phyloP scores from a whole-genome alignment of 768 basidiomycete genomes.

The Rhizopogon vesiculosus region DNA sequence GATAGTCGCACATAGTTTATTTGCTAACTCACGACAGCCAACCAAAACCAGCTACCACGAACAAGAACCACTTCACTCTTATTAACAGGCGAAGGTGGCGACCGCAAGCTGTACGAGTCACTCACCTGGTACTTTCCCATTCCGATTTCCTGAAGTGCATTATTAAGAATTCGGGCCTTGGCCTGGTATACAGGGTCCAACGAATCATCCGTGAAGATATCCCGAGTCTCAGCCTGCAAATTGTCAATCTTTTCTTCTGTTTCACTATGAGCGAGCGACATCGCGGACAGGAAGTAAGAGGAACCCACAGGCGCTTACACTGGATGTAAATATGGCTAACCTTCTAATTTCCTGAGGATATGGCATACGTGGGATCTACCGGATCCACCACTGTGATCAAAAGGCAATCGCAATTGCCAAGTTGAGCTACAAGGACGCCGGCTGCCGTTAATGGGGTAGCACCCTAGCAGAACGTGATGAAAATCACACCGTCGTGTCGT shows the following conservation, averaged over 20 bases:
- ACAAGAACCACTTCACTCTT: conserved; percentile 48
- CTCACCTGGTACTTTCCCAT: conserved; percentile 67
- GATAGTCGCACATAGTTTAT: not conserved
- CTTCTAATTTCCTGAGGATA: too few relatives aligned
- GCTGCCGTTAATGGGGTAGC: too few relatives aligned
- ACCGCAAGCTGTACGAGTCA: not conserved
- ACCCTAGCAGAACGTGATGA: too few relatives aligned
- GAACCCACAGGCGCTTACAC: not conserved
- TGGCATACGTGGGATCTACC: too few relatives aligned
- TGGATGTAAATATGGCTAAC: too few relatives aligned
- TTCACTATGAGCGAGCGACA: conserved; percentile 13
- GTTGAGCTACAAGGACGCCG: too few relatives aligned
- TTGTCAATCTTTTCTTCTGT: not conserved
- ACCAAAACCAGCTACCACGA: conserved; percentile 67
- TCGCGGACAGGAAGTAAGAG: conserved; percentile 5
- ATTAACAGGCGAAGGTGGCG: not conserved
- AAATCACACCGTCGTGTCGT: too few relatives aligned
- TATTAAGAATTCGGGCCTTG: conserved; percentile 53
- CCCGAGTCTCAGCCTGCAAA: conserved; percentile 11
- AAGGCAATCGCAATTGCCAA: too few relatives aligned
- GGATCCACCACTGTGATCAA: too few relatives aligned
- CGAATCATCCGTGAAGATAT: conserved; percentile 21
- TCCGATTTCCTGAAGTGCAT: conserved; percentile 60
- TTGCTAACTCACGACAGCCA: conserved; percentile 64
- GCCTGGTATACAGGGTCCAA: conserved; percentile 56